Conservation (phyloP, 2,329 filamentous ascomycete species). For the Clarireedia paspali region DNA sequence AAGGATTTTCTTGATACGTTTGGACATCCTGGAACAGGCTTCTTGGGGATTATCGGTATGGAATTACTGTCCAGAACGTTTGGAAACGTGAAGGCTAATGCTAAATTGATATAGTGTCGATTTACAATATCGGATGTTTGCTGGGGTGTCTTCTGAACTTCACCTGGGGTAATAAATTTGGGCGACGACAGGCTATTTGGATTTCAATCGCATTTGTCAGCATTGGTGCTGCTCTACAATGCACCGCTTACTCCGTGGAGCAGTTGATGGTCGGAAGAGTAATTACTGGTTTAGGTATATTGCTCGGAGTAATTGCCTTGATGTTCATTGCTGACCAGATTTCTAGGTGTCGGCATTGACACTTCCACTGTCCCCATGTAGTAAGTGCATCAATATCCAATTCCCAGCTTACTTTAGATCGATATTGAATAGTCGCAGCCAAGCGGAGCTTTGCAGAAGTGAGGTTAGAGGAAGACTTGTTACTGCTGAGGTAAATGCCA, state of each 20-base stretch:
- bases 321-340: no score
- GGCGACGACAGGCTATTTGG: constrained; percentile 47
- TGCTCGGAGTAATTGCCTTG: no score
- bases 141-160: constrained; percentile 40
- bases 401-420: neutral
- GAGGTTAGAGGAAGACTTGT: neutral
- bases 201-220: neutral
- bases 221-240: neutral
- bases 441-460: neutral
- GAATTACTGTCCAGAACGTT: constrained; percentile 37
- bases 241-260: constrained; percentile 26
- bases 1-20: constrained; percentile 77
- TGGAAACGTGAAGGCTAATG: neutral
- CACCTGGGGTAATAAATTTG: constrained; percentile 46
- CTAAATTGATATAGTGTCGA: constrained; percentile 15
- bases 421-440: neutral
- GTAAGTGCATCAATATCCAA: neutral
- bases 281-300: constrained; percentile 39
- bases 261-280: constrained; percentile 48
- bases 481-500: neutral
- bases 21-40: constrained; percentile 30
- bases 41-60: constrained; percentile 31
- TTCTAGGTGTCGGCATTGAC: neutral
- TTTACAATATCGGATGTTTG: constrained; percentile 50
- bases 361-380: neutral